Evolutionary conservation across 768 basidiomycete species (phyloP).

Genomic region (Trametes cingulata): DNA sequence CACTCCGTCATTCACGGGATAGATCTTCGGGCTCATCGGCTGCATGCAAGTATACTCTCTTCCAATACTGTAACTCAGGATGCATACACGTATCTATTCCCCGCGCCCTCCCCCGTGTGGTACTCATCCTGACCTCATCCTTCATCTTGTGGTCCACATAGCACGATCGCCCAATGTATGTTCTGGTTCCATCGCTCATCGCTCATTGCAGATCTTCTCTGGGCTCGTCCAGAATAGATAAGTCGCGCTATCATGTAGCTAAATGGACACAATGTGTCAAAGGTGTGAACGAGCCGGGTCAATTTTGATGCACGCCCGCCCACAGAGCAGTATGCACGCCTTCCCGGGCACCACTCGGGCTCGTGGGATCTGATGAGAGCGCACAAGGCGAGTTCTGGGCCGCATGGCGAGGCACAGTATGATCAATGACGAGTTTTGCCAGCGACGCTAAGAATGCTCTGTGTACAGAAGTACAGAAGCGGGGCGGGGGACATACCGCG

Average conservation of each 20-base stretch:
- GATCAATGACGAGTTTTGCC: background rate
- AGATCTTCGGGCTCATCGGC: background rate
- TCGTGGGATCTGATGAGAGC: background rate
- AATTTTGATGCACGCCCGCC: background rate
- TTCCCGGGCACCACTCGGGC: background rate
- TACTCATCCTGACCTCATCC: background rate
- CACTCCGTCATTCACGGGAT: background rate
- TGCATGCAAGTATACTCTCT: background rate
- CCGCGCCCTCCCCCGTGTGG: background rate
- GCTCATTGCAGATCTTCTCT: background rate
- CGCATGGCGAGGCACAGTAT: background rate
- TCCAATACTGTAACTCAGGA: background rate
- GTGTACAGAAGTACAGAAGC: too few relatives aligned
- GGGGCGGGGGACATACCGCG: too few relatives aligned
- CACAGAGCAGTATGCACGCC: background rate
- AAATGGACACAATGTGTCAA: slow-evolving; percentile 17
- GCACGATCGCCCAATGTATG: background rate
- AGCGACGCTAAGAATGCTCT: background rate
- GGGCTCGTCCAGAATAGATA: background rate
- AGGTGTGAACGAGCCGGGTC: slow-evolving; percentile 4
- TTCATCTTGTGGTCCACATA: background rate
- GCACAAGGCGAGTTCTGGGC: background rate
- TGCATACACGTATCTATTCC: too few relatives aligned
- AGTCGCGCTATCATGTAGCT: slow-evolving; percentile 5
- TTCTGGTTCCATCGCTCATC: background rate